Evolutionary conservation across 441 rosid species (phyloP).

Genomic region (Pelargonium citronellum): DNA sequence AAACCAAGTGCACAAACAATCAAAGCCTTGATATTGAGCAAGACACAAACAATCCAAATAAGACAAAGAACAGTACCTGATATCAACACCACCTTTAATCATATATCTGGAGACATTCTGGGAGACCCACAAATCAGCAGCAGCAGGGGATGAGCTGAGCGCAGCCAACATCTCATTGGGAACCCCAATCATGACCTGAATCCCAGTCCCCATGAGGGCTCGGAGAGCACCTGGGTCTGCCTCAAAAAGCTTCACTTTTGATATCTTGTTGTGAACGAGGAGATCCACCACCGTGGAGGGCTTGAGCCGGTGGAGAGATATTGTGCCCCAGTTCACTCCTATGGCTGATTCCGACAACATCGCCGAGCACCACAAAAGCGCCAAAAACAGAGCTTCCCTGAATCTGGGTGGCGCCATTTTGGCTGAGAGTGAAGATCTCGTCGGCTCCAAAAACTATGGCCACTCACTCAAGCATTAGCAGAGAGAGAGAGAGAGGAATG

Average conservation of each 20-base stretch:
- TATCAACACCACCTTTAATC: slow-evolving; percentile 73
- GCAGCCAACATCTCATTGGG: slow-evolving; percentile 70
- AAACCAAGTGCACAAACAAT: slow-evolving; percentile 32
- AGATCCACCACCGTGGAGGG: slow-evolving; percentile 95
- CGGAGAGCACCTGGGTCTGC: slow-evolving; percentile 54
- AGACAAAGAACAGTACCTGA: slow-evolving; percentile 34
- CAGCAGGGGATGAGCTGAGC: slow-evolving; percentile 45
- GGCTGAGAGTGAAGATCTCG: background rate
- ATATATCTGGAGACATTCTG: slow-evolving; percentile 71
- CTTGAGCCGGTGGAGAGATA: slow-evolving; percentile 57
- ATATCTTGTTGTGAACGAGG: slow-evolving; percentile 58
- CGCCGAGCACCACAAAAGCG: slow-evolving; percentile 25
- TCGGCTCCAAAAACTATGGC: too few relatives aligned
- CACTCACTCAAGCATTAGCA: too few relatives aligned
- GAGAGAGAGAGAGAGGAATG: too few relatives aligned
- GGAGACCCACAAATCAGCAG: slow-evolving; percentile 70
- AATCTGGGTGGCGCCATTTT: slow-evolving; percentile 21
- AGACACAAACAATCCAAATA: background rate
- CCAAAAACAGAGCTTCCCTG: slow-evolving; percentile 7
- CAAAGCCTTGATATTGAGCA: slow-evolving; percentile 24
- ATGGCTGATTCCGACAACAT: slow-evolving; percentile 48
- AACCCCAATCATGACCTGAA: slow-evolving; percentile 81
- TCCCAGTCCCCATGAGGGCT: slow-evolving; percentile 71
- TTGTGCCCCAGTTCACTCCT: slow-evolving; percentile 91
- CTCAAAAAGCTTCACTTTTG: slow-evolving; percentile 79